Percentiles rank a stretch among this genome's conserved stretches.
phyloP scores from a whole-genome alignment of 2,329 filamentous ascomycete genomes.

The Myrmaecium sp. region DNA sequence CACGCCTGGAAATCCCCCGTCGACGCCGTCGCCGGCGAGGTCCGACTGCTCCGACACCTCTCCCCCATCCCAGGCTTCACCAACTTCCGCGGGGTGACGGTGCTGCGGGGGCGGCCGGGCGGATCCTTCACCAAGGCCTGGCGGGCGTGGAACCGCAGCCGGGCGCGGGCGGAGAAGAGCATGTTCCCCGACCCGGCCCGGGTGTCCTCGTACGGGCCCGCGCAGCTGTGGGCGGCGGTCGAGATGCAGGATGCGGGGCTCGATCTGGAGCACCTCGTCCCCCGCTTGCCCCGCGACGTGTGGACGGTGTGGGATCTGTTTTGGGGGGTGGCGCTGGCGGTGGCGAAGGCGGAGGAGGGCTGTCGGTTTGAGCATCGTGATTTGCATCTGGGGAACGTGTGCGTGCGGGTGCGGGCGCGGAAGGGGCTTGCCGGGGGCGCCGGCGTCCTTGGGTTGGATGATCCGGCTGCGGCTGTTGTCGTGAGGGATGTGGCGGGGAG shows the following conservation, averaged over 20 bases:
- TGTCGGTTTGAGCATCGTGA: slow-evolving; percentile 49
- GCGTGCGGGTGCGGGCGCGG: too few species aligned
- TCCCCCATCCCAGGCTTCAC: slow-evolving; percentile 45
- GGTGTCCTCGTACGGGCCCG: slow-evolving; percentile 34
- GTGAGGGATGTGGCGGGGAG: slow-evolving; percentile 5
- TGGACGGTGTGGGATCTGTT: slow-evolving; percentile 44
- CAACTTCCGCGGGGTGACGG: slow-evolving; percentile 39
- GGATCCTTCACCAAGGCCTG: slow-evolving; percentile 30
- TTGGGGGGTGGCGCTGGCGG: slow-evolving; percentile 45
- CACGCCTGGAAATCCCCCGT: too few species aligned
- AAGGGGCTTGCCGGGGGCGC: too few species aligned
- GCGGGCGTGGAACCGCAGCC: slow-evolving; percentile 25
- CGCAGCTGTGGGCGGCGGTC: slow-evolving; percentile 45
- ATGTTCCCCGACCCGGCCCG: slow-evolving; percentile 40
- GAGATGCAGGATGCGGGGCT: slow-evolving; percentile 50
- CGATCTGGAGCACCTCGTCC: slow-evolving; percentile 24
- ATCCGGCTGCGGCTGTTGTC: too few species aligned
- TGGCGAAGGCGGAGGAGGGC: slow-evolving; percentile 43
- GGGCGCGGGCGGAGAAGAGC: slow-evolving; percentile 27
- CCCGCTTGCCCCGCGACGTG: slow-evolving; percentile 17
- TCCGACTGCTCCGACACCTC: slow-evolving; percentile 38
- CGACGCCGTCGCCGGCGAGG: slow-evolving; percentile 28
- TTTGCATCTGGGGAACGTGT: slow-evolving; percentile 50
- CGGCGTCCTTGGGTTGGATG: too few species aligned
- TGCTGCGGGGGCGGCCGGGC: slow-evolving; percentile 40